Percentiles rank a stretch among this genome's conserved stretches.
These are phyloP conservation scores for Starmerella sirachaensis DNA, from an alignment of 805 yeast species.

Conservation along the genomic window DNA sequence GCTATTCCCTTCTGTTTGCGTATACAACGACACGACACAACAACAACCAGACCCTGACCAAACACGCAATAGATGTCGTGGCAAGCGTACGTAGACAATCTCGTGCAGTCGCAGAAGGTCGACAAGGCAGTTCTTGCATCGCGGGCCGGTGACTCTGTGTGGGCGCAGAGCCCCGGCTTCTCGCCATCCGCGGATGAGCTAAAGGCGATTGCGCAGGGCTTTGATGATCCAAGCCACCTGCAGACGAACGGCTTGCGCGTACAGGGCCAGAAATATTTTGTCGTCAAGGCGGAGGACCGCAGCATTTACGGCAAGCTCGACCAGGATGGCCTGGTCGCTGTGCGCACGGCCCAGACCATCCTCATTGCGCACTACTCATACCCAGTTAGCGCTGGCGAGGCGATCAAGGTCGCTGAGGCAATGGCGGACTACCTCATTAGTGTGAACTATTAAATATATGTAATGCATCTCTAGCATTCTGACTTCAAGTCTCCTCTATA, in stretches of 20 bases:
- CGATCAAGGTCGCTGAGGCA: slow-evolving; percentile 87
- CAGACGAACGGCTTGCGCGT: slow-evolving; percentile 81
- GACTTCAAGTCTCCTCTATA: neutral
- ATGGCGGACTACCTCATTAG: slow-evolving; percentile 89
- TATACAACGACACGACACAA: no score
- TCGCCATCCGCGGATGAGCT: slow-evolving; percentile 59
- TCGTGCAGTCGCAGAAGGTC: slow-evolving; percentile 72
- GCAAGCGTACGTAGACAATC: slow-evolving; percentile 89
- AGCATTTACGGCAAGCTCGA: slow-evolving; percentile 86
- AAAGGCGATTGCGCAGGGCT: slow-evolving; percentile 62
- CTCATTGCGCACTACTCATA: slow-evolving; percentile 78
- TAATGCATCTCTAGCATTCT: slow-evolving; percentile 2
- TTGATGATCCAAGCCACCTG: slow-evolving; percentile 61
- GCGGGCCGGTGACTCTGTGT: slow-evolving; percentile 83
- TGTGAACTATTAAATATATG: slow-evolving; percentile 53
- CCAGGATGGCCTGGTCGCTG: slow-evolving; percentile 78
- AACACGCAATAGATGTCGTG: no score
- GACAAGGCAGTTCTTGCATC: slow-evolving; percentile 91
- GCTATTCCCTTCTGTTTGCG: no score
- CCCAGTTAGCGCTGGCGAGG: slow-evolving; percentile 87
- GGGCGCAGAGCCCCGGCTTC: slow-evolving; percentile 77
- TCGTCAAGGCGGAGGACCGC: slow-evolving; percentile 81
- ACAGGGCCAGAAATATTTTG: slow-evolving; percentile 75
- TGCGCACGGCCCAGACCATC: slow-evolving; percentile 87
- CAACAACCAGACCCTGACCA: no score